Conservation (phyloP, 495 filamentous ascomycete species). For the Trichocladium antarcticum region DNA sequence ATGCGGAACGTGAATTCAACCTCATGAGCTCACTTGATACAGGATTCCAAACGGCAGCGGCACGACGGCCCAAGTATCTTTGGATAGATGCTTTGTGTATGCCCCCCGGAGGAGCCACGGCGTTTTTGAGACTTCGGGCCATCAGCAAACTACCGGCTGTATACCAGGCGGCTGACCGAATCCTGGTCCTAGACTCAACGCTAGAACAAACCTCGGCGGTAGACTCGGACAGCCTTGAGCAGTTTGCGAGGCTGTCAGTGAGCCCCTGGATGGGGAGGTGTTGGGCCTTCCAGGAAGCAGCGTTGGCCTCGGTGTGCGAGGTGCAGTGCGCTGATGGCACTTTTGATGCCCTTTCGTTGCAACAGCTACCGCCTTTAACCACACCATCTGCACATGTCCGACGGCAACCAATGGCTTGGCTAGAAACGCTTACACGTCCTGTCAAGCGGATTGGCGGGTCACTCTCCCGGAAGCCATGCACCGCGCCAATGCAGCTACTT, state of each 20-base stretch:
- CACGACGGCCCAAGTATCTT: conserved; percentile 9
- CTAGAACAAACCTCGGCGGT: conserved; percentile 11
- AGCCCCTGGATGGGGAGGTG: conserved; percentile 16
- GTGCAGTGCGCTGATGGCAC: conserved; percentile 19
- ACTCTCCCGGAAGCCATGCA: not conserved
- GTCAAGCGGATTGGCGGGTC: not conserved
- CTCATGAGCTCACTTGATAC: conserved; percentile 12
- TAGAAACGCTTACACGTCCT: conserved; percentile 5
- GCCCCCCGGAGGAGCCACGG: conserved; percentile 3
- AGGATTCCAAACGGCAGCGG: conserved; percentile 9
- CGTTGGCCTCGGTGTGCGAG: conserved; percentile 10
- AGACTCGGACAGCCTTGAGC: conserved; percentile 12
- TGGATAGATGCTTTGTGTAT: conserved; percentile 22
- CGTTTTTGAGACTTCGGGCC: conserved; percentile 9
- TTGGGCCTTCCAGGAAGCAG: conserved; percentile 18
- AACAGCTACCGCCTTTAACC: not conserved
- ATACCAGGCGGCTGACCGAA: conserved; percentile 14
- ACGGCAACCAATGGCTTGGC: not conserved
- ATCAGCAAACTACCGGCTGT: conserved; percentile 19
- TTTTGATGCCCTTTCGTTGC: conserved; percentile 10
- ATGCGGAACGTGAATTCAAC: conserved; percentile 5
- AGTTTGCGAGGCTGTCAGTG: conserved; percentile 12
- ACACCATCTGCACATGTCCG: not conserved
- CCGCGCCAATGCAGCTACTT: not conserved
- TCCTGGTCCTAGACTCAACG: conserved; percentile 14